Conservation (phyloP, 2,329 filamentous ascomycete genomes). For the Fusarium sp. region DNA sequence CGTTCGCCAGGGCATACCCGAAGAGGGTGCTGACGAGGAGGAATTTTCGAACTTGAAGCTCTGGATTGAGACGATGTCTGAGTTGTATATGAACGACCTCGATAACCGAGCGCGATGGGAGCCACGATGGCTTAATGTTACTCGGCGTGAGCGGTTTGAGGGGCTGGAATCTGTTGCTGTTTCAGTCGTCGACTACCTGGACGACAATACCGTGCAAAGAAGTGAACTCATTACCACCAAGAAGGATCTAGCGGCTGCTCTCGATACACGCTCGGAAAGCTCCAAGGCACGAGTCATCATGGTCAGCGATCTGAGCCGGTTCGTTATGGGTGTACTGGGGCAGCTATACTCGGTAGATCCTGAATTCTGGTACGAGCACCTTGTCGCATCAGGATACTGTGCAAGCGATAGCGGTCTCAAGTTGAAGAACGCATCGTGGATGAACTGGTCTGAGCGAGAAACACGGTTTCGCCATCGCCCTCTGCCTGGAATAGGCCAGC, state of each 20-base stretch:
- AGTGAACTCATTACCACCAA: constrained; percentile 15
- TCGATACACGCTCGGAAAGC: constrained; percentile 2
- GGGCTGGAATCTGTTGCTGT: constrained; percentile 18
- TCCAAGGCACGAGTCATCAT: constrained; percentile 45
- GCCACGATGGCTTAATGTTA: constrained; percentile 22
- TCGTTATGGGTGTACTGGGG: constrained; percentile 50
- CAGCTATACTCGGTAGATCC: constrained; percentile 50
- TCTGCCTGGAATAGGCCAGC: constrained; percentile 20
- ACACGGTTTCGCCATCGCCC: constrained; percentile 31
- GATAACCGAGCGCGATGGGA: constrained; percentile 28
- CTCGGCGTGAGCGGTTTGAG: constrained; percentile 25
- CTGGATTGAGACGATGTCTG: constrained; percentile 51
- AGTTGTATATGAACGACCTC: constrained; percentile 52
- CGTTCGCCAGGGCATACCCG: background rate
- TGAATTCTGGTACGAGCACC: constrained; percentile 52
- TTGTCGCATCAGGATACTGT: constrained; percentile 49
- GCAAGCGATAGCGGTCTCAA: constrained; percentile 50
- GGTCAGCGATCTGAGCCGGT: constrained; percentile 52
- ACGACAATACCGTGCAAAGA: background rate
- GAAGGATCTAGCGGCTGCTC: constrained; percentile 16
- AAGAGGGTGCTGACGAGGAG: constrained; percentile 28
- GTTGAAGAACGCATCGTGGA: constrained; percentile 50
- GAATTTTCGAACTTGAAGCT: constrained; percentile 48
- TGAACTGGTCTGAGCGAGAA: constrained; percentile 51
- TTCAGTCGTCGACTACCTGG: constrained; percentile 20